Percentiles rank a stretch among this genome's conserved stretches.
Conservation (phyloP, 805 yeast genomes). For the Wickerhamomyces rabaulensis region DNA sequence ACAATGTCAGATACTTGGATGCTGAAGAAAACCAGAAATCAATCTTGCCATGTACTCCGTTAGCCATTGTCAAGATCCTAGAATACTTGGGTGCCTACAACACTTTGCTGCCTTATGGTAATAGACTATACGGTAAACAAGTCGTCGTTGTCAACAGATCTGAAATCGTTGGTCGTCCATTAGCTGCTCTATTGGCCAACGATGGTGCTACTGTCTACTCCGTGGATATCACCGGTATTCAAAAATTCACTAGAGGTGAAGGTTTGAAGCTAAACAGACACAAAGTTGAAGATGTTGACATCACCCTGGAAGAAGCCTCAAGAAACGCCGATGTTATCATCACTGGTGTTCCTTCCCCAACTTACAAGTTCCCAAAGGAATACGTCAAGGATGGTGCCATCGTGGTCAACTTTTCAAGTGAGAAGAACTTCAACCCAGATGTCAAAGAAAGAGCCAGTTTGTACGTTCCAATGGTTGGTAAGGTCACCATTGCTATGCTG, state of each 20-base stretch:
- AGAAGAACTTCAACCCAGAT: conserved; percentile 78
- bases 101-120: conserved; percentile 75
- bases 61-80: conserved; percentile 88
- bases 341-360: conserved; percentile 88
- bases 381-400: conserved; percentile 82
- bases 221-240: conserved; percentile 81
- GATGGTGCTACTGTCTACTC: conserved; percentile 97
- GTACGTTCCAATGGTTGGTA: conserved; percentile 94
- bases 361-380: conserved; percentile 82
- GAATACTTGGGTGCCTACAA: conserved; percentile 90
- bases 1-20: conserved; percentile 83
- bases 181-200: conserved; percentile 92
- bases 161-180: conserved; percentile 95
- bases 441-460: conserved; percentile 84
- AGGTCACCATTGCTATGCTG: conserved; percentile 93
- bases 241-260: conserved; percentile 90
- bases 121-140: conserved; percentile 89
- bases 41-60: conserved; percentile 93
- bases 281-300: conserved; percentile 58
- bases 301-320: conserved; percentile 59
- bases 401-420: conserved; percentile 84
- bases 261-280: conserved; percentile 79
- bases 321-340: conserved; percentile 82
- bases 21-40: conserved; percentile 63
- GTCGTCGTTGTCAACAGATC: conserved; percentile 87